A percentile compares a stretch with the other conserved stretches of the same genome.
Evolutionary conservation across 306 rosid genomes (phyloP).

Genomic region (Senna tora): DNA sequence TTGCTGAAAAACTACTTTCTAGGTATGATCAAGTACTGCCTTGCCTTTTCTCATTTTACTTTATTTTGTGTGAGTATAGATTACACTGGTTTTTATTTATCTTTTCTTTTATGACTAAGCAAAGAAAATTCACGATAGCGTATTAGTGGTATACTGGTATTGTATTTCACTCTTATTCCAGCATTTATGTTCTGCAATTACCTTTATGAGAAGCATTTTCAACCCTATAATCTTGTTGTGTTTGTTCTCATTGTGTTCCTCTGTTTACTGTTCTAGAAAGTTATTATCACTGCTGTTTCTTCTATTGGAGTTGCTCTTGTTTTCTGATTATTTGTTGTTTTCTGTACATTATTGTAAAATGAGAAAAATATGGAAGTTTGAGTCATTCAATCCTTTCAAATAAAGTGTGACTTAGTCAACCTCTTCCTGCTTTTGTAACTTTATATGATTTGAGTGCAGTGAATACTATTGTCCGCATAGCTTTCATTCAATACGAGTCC

Average conservation of each 20-base stretch:
- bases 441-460: neutral
- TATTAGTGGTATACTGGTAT: neutral
- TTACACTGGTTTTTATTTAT: neutral
- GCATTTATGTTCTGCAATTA: neutral
- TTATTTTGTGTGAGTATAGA: neutral
- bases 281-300: neutral
- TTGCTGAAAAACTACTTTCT: conserved; percentile 53
- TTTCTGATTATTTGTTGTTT: neutral
- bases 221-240: neutral
- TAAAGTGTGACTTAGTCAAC: neutral
- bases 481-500: neutral
- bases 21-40: conserved; percentile 39
- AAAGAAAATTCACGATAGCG: neutral
- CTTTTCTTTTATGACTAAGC: neutral
- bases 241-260: neutral
- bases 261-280: neutral
- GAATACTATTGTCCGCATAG: neutral
- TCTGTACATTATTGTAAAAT: neutral
- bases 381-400: neutral
- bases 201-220: neutral
- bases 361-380: neutral
- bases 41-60: neutral
- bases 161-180: neutral
- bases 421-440: neutral
- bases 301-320: neutral